phyloP scores from a whole-genome alignment of 768 basidiomycete genomes.

The Pulveroboletus sp. region DNA sequence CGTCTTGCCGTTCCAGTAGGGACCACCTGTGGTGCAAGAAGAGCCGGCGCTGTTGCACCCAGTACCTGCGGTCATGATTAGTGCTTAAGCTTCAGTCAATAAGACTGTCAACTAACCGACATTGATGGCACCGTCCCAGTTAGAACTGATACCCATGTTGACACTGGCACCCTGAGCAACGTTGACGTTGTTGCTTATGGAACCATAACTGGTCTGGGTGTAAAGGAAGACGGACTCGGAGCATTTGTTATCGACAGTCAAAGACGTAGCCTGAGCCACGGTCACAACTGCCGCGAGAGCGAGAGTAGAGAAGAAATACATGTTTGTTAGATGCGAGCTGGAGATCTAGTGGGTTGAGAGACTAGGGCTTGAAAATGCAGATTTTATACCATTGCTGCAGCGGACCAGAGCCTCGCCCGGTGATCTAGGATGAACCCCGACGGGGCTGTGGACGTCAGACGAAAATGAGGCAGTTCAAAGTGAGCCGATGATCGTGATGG shows the following conservation, averaged over 20 bases:
- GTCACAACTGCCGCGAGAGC: conserved; percentile 18
- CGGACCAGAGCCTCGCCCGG: background rate
- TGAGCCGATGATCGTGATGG: conserved; percentile 1
- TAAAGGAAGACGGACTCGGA: conserved; percentile 26
- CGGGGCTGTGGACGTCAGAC: background rate
- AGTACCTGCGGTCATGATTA: conserved; percentile 23
- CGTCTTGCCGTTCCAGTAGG: conserved; percentile 28
- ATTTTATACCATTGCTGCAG: conserved; percentile 12
- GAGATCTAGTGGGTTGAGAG: background rate
- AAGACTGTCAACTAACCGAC: conserved; percentile 17
- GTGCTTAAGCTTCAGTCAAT: background rate
- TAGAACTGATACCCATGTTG: conserved; percentile 29
- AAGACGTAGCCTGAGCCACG: conserved; percentile 25
- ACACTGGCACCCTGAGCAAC: conserved; percentile 20
- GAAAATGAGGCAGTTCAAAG: background rate
- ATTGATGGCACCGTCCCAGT: conserved; percentile 32
- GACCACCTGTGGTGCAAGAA: conserved; percentile 29
- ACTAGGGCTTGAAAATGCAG: background rate
- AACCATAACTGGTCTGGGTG: conserved; percentile 29
- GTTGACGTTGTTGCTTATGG: conserved; percentile 25
- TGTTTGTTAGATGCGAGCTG: conserved; percentile 14
- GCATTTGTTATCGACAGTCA: conserved; percentile 28
- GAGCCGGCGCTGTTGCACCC: conserved; percentile 21
- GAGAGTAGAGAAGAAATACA: conserved; percentile 20
- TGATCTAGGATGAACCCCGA: background rate